Evolutionary conservation across 352 stramenopile species (phyloP), one percentile per base, ranked within the genome.

Genomic region (Pythium insidiosum): DNA sequence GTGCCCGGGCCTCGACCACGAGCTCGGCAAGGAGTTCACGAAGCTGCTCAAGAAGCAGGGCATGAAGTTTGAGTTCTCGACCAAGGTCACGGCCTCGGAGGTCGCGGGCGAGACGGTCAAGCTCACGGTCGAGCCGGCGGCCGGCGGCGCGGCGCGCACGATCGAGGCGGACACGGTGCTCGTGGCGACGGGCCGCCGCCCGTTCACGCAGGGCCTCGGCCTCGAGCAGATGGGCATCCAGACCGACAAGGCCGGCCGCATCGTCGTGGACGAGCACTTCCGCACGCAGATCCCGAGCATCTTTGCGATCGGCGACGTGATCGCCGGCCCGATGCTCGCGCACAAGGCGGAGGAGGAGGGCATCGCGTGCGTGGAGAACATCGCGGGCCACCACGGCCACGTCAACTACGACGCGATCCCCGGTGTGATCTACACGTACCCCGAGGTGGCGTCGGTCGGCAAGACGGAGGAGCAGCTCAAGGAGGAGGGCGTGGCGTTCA

Each of bases 271-370:
- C 75, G 73, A 94, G 43, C 88, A 98, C 58, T 99, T 99, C 68
- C 77, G 81, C 44, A 99, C 96, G 43, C 84, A 93, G 50, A 85
- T 99, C 18, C 69, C 75, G 15, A 74, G 66, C 46, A 86, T 99
- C 47, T 99, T 93, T 58, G 96, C 96, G 21, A 98, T 99, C 65
- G 96, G 96, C 37, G 96, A 99, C 51, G 94, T 94, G 52, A 98
- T 99, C 51, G 87, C 96, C 47, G 97, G 97, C 35, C 92, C 96
- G 9, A 99, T 99, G 97, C 78, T 99, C 30, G 96, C 97, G 15
- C 97, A 99, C 89, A 99, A 99, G 79, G 96, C 97, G 22, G 97
- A 99, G 73, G 96, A 99, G 58, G 97, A 99, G 63, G 96, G 96
- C 21, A 97, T 99, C 58, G 95, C 95, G n/a, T 94, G 80, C 44